A percentile compares a stretch with the other conserved stretches of the same genome.
phyloP scores from a whole-genome alignment of 164 flowering plant species.

The Kingdonia uniflora region DNA sequence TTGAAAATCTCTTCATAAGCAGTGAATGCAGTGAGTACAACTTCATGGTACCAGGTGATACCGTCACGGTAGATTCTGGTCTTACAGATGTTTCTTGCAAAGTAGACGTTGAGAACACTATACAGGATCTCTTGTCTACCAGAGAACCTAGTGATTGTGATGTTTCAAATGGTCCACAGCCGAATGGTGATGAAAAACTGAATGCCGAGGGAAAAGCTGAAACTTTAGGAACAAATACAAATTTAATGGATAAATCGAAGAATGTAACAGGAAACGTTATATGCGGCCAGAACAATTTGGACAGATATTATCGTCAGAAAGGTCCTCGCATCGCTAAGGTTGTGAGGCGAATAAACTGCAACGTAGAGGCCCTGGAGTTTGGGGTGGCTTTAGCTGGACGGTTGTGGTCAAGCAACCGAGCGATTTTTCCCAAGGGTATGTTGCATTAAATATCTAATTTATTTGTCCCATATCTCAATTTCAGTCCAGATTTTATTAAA shows the following conservation, averaged over 20 bases:
- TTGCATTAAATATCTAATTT: conserved; percentile 5
- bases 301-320: conserved; percentile 50
- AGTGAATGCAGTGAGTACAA: conserved; percentile 6
- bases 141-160: conserved; percentile 14
- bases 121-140: conserved; percentile 5
- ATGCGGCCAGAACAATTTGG: conserved; percentile 35
- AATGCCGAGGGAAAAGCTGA: conserved; percentile 21
- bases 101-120: conserved; percentile 10
- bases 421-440: conserved; percentile 87
- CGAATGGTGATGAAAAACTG: conserved; percentile 16
- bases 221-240: conserved; percentile 17
- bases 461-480: not conserved
- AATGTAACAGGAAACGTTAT: conserved; percentile 25
- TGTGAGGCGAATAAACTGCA: conserved; percentile 65
- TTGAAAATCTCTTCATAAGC: conserved; percentile 12
- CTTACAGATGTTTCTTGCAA: conserved; percentile 7
- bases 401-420: conserved; percentile 64
- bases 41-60: conserved; percentile 5
- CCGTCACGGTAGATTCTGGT: conserved; percentile 2
- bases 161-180: conserved; percentile 13
- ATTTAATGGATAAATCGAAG: conserved; percentile 18
- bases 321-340: conserved; percentile 96
- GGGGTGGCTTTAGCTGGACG: conserved; percentile 61
- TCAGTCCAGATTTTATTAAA: not conserved
- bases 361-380: conserved; percentile 68